phyloP scores from a whole-genome alignment of 257 asterid species.

The Phtheirospermum japonicum region DNA sequence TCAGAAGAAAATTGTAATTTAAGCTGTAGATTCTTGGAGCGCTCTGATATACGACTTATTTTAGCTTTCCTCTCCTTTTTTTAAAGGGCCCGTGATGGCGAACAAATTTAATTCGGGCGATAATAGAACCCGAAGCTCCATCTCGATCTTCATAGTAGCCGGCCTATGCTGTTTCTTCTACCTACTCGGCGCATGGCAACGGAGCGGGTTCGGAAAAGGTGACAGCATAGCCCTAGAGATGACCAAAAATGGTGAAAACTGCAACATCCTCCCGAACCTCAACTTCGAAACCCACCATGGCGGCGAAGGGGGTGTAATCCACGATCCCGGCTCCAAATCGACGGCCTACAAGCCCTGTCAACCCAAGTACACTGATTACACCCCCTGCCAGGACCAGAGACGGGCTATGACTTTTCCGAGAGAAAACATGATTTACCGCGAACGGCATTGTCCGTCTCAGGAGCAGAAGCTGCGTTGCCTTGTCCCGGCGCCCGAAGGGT shows the following conservation, averaged over 20 bases:
- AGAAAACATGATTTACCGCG: conserved; percentile 51
- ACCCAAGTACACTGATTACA: conserved; percentile 44
- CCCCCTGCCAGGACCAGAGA: conserved; percentile 60
- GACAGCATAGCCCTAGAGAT: conserved; percentile 40
- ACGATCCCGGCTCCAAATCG: conserved; percentile 35
- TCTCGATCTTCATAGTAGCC: conserved; percentile 42
- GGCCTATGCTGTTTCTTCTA: conserved; percentile 60
- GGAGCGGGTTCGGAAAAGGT: conserved; percentile 57
- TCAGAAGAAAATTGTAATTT: neutral
- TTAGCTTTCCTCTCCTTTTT: conserved; percentile 4
- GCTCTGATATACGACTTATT: neutral
- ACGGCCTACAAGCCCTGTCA: conserved; percentile 42
- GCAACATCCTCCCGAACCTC: conserved; percentile 50
- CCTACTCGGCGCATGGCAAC: conserved; percentile 61
- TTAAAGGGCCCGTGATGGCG: conserved; percentile 40
- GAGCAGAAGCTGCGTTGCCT: conserved; percentile 47
- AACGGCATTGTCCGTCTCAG: conserved; percentile 53
- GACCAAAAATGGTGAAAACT: conserved; percentile 41
- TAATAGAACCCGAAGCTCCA: conserved; percentile 39
- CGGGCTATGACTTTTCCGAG: conserved; percentile 52
- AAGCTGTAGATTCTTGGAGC: neutral
- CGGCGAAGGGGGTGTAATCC: conserved; percentile 41
- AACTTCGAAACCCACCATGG: conserved; percentile 55
- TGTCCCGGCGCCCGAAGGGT: conserved; percentile 59
- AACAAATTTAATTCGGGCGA: conserved; percentile 44